Base-by-base conservation (phyloP, 2,329 filamentous ascomycete genomes). In the Incumbomyces delicatus region DNA sequence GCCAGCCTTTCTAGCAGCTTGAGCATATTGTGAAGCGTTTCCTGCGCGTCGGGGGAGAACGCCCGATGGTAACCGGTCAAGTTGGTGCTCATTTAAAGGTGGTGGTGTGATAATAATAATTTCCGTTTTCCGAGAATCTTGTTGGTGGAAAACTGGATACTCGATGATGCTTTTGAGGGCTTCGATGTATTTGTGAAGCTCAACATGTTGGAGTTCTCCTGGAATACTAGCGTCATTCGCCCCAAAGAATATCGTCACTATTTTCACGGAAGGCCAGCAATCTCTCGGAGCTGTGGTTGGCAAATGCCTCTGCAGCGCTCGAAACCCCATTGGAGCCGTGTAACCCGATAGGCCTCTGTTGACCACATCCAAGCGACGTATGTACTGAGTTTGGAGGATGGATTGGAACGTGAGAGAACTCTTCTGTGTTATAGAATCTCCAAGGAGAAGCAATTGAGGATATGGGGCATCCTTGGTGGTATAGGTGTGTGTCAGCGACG, bases 221-320 rank as follows among this genome's bases (percentile, higher is more conserved):
- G 79, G 75, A 2, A 94, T 64, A 46, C 81, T 81, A 2, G 90
- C 83, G 65, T 96, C 92, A 61, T 98, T 96, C 56, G 92, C 87
- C 14, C 92, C 92, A 50, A 95, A 81, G 54, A 94, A 82, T 49
- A 95, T 67, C 33, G 84, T 71, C 84, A 56, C 51, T 22, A 57
- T 35, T 31, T 47, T 38, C n/a, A 50, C 40, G n/a, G 37, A 35
- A 2, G 46, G 41, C 31, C 38, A 33, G 6, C 18, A 38, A 17
- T 32, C 34, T 12, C 14, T 38, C 10, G 49, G 37, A 12, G 40
- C 18, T 30, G 32, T 22, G 7, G 36, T 16, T 14, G 53, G 49
- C 38, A 55, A 42, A 49, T 54, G 52, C 27, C 48, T 50, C 16
- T 41, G 48, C 14, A 53, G 41, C 2, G 48, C 51, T 39, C 46